Conservation (phyloP, 1,284 basidiomycete species). For the Sporisorium graminicola region DNA sequence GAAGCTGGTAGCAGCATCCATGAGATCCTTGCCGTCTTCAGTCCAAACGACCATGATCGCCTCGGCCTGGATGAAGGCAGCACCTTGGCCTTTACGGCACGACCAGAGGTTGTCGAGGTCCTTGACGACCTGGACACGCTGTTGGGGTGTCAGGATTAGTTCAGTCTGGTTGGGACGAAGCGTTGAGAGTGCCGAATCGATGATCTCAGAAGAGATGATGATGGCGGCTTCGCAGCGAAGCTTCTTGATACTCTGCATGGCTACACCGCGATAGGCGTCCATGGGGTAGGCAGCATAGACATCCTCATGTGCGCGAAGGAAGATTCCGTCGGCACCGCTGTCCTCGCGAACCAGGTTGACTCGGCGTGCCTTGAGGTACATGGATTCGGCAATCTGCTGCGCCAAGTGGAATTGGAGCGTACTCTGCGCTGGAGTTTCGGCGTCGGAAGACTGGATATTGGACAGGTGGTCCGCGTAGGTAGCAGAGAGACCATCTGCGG, state of each 20-base stretch:
- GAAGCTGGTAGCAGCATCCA: conserved; percentile 28
- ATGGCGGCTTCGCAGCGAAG: conserved; percentile 79
- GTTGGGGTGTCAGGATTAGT: conserved; percentile 43
- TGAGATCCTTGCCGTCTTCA: conserved; percentile 75
- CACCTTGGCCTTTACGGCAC: conserved; percentile 84
- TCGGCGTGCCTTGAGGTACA: conserved; percentile 36
- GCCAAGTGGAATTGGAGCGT: conserved; percentile 36
- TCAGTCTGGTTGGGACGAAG: conserved; percentile 64
- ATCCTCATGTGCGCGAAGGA: conserved; percentile 31
- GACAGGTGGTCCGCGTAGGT: conserved; percentile 15
- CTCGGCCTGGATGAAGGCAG: conserved; percentile 84
- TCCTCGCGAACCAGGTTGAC: conserved; percentile 29
- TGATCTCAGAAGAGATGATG: conserved; percentile 81
- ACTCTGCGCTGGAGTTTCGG: conserved; percentile 3
- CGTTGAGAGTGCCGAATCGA: conserved; percentile 78
- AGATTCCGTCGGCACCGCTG: conserved; percentile 29
- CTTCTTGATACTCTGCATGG: conserved; percentile 74
- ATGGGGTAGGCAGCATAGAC: conserved; percentile 28
- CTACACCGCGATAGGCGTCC: conserved; percentile 73
- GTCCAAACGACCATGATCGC: conserved; percentile 82
- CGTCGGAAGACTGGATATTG: neutral
- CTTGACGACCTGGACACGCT: conserved; percentile 67
- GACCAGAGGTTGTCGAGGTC: conserved; percentile 76
- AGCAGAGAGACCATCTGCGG: conserved; percentile 27
- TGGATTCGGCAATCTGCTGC: conserved; percentile 33